Percentiles rank a stretch among this genome's conserved stretches.
Evolutionary conservation across 2,329 filamentous ascomycete genomes (phyloP).

Genomic region (Arthroderma uncinatum): DNA sequence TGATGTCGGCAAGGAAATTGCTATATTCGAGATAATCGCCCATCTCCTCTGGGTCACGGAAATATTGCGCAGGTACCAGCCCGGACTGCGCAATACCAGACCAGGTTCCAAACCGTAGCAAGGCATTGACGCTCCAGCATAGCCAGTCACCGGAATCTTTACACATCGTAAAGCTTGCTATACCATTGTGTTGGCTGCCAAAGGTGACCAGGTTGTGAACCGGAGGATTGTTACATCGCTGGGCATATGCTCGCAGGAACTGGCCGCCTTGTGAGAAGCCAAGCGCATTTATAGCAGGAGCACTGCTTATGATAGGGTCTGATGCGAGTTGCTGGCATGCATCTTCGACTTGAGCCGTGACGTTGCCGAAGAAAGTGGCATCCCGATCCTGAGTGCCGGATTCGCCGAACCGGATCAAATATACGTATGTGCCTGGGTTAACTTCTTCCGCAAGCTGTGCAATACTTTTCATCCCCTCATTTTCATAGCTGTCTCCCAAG

Average conservation of each 20-base stretch:
- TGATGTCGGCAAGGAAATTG: slow-evolving; percentile 89
- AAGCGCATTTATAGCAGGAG: slow-evolving; percentile 75
- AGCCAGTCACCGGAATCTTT: slow-evolving; percentile 55
- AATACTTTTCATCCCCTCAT: slow-evolving; percentile 61
- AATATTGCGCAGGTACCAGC: slow-evolving; percentile 92
- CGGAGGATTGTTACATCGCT: slow-evolving; percentile 69
- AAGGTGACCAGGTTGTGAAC: slow-evolving; percentile 76
- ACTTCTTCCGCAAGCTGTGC: slow-evolving; percentile 58
- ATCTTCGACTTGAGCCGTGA: slow-evolving; percentile 62
- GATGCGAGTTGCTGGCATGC: slow-evolving; percentile 68
- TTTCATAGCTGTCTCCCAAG: slow-evolving; percentile 55
- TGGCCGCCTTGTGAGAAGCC: slow-evolving; percentile 95
- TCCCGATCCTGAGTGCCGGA: slow-evolving; percentile 59
- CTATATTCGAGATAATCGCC: slow-evolving; percentile 65
- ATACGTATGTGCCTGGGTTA: slow-evolving; percentile 74
- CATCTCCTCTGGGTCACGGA: slow-evolving; percentile 58
- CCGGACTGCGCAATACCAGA: slow-evolving; percentile 61
- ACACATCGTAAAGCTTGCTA: slow-evolving; percentile 70
- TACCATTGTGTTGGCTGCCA: slow-evolving; percentile 86
- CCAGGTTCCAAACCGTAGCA: slow-evolving; percentile 75
- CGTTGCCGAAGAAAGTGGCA: slow-evolving; percentile 83
- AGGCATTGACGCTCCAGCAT: slow-evolving; percentile 66
- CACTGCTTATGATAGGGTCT: slow-evolving; percentile 69
- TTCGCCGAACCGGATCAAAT: slow-evolving; percentile 62
- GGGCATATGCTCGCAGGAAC: slow-evolving; percentile 82